Percentiles rank a stretch among this genome's conserved stretches.
Conservation (phyloP, 768 basidiomycete species). For the Cystofilobasidium capitatum region DNA sequence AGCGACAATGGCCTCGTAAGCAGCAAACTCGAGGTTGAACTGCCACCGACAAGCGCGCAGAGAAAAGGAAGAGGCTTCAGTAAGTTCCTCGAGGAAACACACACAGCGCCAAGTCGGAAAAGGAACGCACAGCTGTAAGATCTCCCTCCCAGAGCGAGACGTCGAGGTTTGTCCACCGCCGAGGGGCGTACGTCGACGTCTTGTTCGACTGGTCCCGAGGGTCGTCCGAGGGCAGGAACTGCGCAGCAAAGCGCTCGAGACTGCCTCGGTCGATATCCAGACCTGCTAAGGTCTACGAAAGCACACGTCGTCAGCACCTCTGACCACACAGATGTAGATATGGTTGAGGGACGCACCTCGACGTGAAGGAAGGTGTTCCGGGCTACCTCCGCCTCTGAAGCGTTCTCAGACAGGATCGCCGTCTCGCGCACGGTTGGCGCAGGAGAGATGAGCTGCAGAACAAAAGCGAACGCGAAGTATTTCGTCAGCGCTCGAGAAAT, state of each 20-base stretch:
- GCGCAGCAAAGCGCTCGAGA: slow-evolving; percentile 33
- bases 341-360: slow-evolving; percentile 25
- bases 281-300: slow-evolving; percentile 35
- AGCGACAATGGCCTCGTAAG: slow-evolving; percentile 37
- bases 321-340: not conserved
- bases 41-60: too few species aligned
- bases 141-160: slow-evolving; percentile 22
- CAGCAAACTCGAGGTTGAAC: slow-evolving; percentile 37
- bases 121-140: slow-evolving; percentile 1
- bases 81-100: too few species aligned
- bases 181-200: not conserved
- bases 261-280: slow-evolving; percentile 35
- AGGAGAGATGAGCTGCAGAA: slow-evolving; percentile 36
- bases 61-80: not conserved
- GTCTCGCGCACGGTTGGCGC: slow-evolving; percentile 34
- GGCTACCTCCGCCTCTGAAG: not conserved
- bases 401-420: slow-evolving; percentile 26
- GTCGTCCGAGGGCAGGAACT: slow-evolving; percentile 34
- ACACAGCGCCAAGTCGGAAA: not conserved
- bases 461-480: not conserved
- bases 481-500: not conserved
- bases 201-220: too few species aligned
- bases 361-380: slow-evolving; percentile 33
- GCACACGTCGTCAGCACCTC: not conserved
- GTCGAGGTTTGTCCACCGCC: slow-evolving; percentile 10